Evolutionary conservation across 2,329 filamentous ascomycete species (phyloP), one percentile per base, ranked within the genome.

Genomic region (Colletotrichum sp.): DNA sequence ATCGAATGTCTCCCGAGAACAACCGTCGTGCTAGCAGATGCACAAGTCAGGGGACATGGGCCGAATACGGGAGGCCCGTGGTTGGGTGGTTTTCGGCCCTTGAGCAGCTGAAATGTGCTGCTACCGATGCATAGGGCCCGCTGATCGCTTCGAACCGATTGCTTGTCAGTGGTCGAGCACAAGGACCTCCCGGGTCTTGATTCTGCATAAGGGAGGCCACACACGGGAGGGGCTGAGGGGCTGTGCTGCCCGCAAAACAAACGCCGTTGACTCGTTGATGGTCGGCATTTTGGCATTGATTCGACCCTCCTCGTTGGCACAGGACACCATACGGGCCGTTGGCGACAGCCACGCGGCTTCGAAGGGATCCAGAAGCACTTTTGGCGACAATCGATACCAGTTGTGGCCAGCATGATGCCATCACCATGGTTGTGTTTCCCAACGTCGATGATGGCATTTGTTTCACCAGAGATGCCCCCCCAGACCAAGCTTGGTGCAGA

Each of bases 71-170:
- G 43, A 43, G 32, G 18, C 14, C 73, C 70, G 64, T 75, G 70
- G 70, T 68, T 68, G 73, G 59, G 32, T 32, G 43, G 68, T 43
- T 72, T 65, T 18, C 65, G 24, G 71, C 61, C 74, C 74, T 65
- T 75, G 74, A 66, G 66, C 74, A 76, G 74, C 74, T 76, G 74
- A 76, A 76, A 75, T 65, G 66, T 61, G 57, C 74, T 75, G 71
- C 70, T 66, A 70, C 64, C 60, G n/a, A 61, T 28, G 74, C 74
- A 75, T 57, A 67, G 63, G 74, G 66, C 71, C 74, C 71, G 71
- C 74, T 76, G 74, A 76, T 71, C 74, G 59, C 65, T 71, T 74
- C 24, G 67, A 71, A 66, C 60, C 71, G 74, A 66, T 61, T 74
- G 74, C 60, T 67, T 63, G 60, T 71, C 36, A 67, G 71, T 67